Percentiles rank a stretch among this genome's conserved stretches.
Evolutionary conservation across 164 flowering plant genomes (phyloP).

Genomic region (Berberis thunbergii): DNA sequence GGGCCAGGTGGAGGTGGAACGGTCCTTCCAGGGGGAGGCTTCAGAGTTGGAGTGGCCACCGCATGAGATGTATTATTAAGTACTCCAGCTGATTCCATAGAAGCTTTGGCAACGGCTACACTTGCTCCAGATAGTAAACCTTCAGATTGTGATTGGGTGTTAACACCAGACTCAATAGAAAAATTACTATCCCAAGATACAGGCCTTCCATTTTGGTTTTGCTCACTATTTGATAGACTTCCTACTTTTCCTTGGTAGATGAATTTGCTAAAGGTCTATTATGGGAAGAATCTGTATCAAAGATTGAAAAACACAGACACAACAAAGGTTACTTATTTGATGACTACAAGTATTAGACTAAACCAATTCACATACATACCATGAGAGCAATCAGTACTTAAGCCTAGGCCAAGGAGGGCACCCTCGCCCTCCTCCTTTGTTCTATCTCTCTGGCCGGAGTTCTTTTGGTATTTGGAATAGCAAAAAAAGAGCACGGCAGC

Average conservation of each 20-base stretch:
- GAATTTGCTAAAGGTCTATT: constrained; percentile 33
- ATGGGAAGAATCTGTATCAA: constrained; percentile 55
- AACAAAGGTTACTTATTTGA: not conserved
- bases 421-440: constrained; percentile 57
- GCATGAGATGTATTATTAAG: constrained; percentile 13
- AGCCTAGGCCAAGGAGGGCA: constrained; percentile 77
- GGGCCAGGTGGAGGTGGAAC: constrained; percentile 32
- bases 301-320: not conserved
- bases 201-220: constrained; percentile 16
- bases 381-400: constrained; percentile 47
- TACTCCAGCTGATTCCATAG: constrained; percentile 11
- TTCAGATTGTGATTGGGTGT: constrained; percentile 18
- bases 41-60: constrained; percentile 21
- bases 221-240: constrained; percentile 20
- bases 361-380: constrained; percentile 31
- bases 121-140: constrained; percentile 17
- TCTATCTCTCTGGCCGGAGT: constrained; percentile 19
- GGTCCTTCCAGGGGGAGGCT: constrained; percentile 20
- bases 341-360: not conserved
- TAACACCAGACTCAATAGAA: constrained; percentile 17
- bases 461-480: constrained; percentile 30
- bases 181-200: constrained; percentile 21
- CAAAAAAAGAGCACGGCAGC: constrained; percentile 51
- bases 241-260: constrained; percentile 28
- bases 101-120: constrained; percentile 13